Evolutionary conservation across 371 early-diverging fungal genomes (phyloP), one percentile per base, ranked within the genome.

Genomic region (Mortierella sp.): DNA sequence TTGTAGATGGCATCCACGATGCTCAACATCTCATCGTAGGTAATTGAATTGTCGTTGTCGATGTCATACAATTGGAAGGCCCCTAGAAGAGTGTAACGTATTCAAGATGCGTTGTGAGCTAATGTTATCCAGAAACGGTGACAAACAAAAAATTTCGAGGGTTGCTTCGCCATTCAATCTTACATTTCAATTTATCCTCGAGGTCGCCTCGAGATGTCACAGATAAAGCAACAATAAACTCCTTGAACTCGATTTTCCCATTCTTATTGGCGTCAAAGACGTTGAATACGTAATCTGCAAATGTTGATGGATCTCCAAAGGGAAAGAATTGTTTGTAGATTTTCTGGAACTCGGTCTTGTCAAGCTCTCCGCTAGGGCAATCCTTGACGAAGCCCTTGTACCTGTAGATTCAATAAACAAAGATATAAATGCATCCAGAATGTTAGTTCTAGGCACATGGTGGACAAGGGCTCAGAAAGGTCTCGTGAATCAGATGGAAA

Each of bases 301-400:
- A 98, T 38, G 88, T 86, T 61, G 94, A 89, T 5, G 97, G 90
- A 84, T 98, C 97, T 38, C 98, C 98, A 83, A 98, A 98, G 11
- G 98, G 97, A 77, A 97, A 98, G 87, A 96, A 98, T 76, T 95
- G 95, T 84, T 97, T 96, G 87, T 97, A 98, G 50, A 98, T 96
- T 72, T 94, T 93, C 84, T 93, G 93, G 74, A 98, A 97, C 70
- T 96, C 96, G 15, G 90, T 85, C 80, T 92, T 89, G 86, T 94
- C 92, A 43, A 98, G 88, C 77, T 92, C 87, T 32, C 97, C 97
- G 19, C 89, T 84, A 8, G 97, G 98, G 77, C 97, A 96, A 77
- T 97, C 97, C 81, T 94, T 94, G 55, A 96, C 84, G 77, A 98
- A 98, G 3, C 97, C 97, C 84, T 96, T 95, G 87, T 97, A 95